A percentile compares a stretch with the other conserved stretches of the same genome.
These are phyloP conservation scores for Aspergillus carlsbadensis DNA, from an alignment of 495 filamentous ascomycete genomes.

Conservation along the genomic window DNA sequence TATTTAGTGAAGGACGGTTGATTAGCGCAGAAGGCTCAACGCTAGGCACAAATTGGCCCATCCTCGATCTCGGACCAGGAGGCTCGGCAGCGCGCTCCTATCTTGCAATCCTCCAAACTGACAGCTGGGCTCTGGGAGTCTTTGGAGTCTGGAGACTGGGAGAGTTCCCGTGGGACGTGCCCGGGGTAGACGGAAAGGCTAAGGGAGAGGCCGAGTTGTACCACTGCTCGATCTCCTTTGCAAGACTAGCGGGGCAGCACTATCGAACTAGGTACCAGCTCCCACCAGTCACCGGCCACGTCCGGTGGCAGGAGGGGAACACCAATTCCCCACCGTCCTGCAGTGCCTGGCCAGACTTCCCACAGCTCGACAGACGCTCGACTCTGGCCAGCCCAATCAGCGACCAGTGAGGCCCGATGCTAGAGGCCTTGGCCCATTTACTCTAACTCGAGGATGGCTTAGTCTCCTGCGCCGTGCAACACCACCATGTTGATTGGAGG, in stretches of 20 bases:
- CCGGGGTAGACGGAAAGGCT: constrained; percentile 15
- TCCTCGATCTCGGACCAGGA: background rate
- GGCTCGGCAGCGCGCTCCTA: too few species aligned
- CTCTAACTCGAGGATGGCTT: constrained; percentile 16
- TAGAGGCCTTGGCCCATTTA: constrained; percentile 12
- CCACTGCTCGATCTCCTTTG: background rate
- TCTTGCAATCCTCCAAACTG: constrained; percentile 11
- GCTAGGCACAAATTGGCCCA: constrained; percentile 13
- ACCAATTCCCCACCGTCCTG: constrained; percentile 11
- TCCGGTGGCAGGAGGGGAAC: constrained; percentile 14
- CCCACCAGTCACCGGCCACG: constrained; percentile 9
- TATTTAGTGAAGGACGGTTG: background rate
- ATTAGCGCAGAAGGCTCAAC: constrained; percentile 6
- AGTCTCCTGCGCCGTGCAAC: constrained; percentile 18
- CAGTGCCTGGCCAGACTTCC: constrained; percentile 15
- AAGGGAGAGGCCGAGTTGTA: constrained; percentile 15
- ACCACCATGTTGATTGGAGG: constrained; percentile 9
- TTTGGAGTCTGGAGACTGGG: background rate
- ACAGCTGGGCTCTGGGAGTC: constrained; percentile 4
- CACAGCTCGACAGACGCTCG: background rate
- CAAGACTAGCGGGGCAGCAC: background rate
- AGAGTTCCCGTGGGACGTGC: constrained; percentile 5
- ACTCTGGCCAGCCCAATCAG: constrained; percentile 13
- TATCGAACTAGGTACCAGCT: constrained; percentile 3
- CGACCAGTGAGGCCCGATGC: background rate